A percentile compares a stretch with the other conserved stretches of the same genome.
These are phyloP conservation scores for Lippia alba DNA, from an alignment of 305 asterid species.

Conservation along the genomic window DNA sequence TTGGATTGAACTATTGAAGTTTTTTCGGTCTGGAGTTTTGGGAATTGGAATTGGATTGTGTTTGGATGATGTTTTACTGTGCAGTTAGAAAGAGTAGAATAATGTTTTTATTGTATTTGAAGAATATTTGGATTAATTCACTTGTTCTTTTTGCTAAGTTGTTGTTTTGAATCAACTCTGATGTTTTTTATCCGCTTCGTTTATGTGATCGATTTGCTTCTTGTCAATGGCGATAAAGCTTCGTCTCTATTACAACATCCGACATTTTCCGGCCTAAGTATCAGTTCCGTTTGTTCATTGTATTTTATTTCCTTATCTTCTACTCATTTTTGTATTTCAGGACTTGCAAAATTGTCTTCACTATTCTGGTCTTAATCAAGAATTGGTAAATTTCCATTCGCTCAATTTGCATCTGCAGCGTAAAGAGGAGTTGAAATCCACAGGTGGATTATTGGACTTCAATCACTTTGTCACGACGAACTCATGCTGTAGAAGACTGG, in stretches of 20 bases:
- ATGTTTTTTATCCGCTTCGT: not conserved
- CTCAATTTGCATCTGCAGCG: conserved; percentile 33
- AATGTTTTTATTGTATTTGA: not conserved
- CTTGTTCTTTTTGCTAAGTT: not conserved
- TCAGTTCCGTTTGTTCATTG: not conserved
- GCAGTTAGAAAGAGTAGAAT: not conserved
- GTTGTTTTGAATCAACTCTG: not conserved
- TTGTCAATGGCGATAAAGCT: not conserved
- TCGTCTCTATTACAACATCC: not conserved
- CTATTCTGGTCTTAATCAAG: conserved; percentile 43
- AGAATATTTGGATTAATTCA: not conserved
- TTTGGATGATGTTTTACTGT: not conserved
- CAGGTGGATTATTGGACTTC: conserved; percentile 33
- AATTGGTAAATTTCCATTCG: conserved; percentile 35
- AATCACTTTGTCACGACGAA: conserved; percentile 34
- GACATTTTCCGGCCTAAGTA: not conserved
- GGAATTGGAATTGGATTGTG: not conserved
- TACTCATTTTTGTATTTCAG: conserved; percentile 39
- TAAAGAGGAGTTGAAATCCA: conserved; percentile 47
- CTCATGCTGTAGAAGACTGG: conserved; percentile 35
- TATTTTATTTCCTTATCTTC: not conserved
- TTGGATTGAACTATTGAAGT: too few species aligned
- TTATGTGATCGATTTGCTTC: not conserved
- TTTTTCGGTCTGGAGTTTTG: too few species aligned
- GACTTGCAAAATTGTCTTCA: conserved; percentile 44